Base-by-base conservation (phyloP, 306 rosid species). In the Lagenaria siceraria region DNA sequence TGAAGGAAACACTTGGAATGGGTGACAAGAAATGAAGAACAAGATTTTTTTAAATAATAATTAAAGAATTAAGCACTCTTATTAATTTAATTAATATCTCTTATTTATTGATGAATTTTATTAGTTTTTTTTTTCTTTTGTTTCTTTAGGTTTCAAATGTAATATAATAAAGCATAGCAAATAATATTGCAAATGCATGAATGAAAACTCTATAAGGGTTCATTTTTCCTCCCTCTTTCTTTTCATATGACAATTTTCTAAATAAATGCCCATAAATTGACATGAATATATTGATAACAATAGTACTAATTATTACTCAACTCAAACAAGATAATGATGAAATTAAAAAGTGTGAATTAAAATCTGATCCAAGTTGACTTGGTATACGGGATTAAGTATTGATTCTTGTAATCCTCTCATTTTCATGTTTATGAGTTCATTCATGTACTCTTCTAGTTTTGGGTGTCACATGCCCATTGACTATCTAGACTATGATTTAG, bases 1-100 rank as follows among this genome's bases (percentile, higher is more conserved):
- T 89, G 80, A 89, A 89, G 83, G 86, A 76, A 64, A 85, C 88
- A 38, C 88, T 89, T 8, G 90, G 93, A 15, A 87, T 87, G 90
- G 83, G 69, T 36, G 83, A 87, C 79, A 84, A 86, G 73, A 83
- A 87, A 25, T 70, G 58, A 69, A 69, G n/a, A 42, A 12, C 48
- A 4, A 40, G 36, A 43, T 69, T 1, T 69, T 1, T 43, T 22
- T 11, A 36, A 19, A 66, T 40, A 40, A 11, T 43, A 10, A 46
- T 12, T 46, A 46, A 46, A 17, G 43, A 60, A 60, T 9, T 40
- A 40, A 40, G 46, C 66, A 27, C 63, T 56, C 33, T 29, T 8
- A 36, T 66, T 18, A 18, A 18, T 36, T 36, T 9, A 7, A 66
- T 40, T 66, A 66, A 19, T 19, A 22, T 7, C 18, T 69, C 15